phyloP scores from a whole-genome alignment of 2,329 filamentous ascomycete species.

The Xylaria arbuscula region DNA sequence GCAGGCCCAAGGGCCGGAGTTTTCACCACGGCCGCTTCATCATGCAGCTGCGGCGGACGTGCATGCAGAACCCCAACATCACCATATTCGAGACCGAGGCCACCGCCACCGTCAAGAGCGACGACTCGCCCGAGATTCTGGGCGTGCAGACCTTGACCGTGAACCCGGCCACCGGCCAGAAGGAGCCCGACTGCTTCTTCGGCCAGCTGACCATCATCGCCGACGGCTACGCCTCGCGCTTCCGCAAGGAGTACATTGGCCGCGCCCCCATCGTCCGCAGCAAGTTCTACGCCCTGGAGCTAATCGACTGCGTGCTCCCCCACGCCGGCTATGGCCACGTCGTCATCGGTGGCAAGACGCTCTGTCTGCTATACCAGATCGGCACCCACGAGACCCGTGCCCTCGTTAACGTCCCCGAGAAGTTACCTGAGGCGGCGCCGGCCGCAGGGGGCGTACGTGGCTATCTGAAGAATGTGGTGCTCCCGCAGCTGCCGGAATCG shows the following conservation, averaged over 20 bases:
- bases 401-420: slow-evolving; percentile 86
- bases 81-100: slow-evolving; percentile 92
- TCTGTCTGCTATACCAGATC: slow-evolving; percentile 95
- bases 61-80: slow-evolving; percentile 81
- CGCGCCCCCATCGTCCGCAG: slow-evolving; percentile 77
- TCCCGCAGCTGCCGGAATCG: slow-evolving; percentile 78
- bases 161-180: slow-evolving; percentile 65
- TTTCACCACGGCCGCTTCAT: slow-evolving; percentile 98
- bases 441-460: slow-evolving; percentile 84
- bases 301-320: slow-evolving; percentile 87
- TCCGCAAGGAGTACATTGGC: slow-evolving; percentile 81
- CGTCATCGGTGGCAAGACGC: slow-evolving; percentile 78
- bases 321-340: slow-evolving; percentile 84
- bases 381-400: slow-evolving; percentile 92
- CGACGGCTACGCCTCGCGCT: slow-evolving; percentile 92
- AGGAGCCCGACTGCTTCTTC: slow-evolving; percentile 81
- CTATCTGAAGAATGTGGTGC: slow-evolving; percentile 82
- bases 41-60: slow-evolving; percentile 79
- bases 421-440: slow-evolving; percentile 77
- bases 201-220: slow-evolving; percentile 87
- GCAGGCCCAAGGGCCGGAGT: slow-evolving; percentile 74
- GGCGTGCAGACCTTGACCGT: slow-evolving; percentile 81
- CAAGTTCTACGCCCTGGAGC: slow-evolving; percentile 93
- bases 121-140: slow-evolving; percentile 76
- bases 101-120: slow-evolving; percentile 76